Conservation (phyloP, 768 basidiomycete genomes). For the Mrakia frigida region DNA sequence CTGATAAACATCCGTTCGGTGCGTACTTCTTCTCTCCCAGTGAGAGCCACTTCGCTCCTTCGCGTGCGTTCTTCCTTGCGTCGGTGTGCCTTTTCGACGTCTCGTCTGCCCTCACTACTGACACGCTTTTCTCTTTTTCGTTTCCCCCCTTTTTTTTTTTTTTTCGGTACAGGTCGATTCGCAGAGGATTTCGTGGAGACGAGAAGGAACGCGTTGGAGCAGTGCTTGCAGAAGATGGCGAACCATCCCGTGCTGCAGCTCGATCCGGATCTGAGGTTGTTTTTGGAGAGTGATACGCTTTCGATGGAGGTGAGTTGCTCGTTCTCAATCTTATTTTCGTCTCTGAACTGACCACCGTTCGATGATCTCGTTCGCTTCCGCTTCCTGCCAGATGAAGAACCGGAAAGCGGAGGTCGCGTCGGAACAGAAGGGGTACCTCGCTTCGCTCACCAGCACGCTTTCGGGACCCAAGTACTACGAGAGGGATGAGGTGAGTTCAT, state of each 20-base stretch:
- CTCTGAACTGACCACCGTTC: conserved; percentile 3
- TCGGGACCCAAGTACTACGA: conserved; percentile 78
- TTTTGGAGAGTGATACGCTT: conserved; percentile 90
- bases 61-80: not conserved
- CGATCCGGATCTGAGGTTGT: conserved; percentile 79
- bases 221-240: conserved; percentile 86
- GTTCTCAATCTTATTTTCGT: not conserved
- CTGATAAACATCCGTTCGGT: conserved; percentile 87
- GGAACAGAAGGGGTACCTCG: conserved; percentile 65
- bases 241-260: conserved; percentile 84
- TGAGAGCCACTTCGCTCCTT: not conserved
- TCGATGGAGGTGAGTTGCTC: conserved; percentile 66
- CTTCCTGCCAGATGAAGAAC: conserved; percentile 71
- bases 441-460: conserved; percentile 71
- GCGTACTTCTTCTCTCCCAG: conserved; percentile 19
- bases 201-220: conserved; percentile 73
- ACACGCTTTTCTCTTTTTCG: not conserved
- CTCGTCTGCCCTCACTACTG: not conserved
- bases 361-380: conserved; percentile 11
- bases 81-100: not conserved
- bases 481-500: conserved; percentile 67
- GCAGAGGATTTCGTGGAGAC: conserved; percentile 86
- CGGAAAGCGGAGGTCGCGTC: conserved; percentile 69
- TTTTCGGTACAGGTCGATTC: conserved; percentile 58
- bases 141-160: no score